A percentile compares a stretch with the other conserved stretches of the same genome.
These are phyloP conservation scores for Auriscalpium microsporum DNA, from an alignment of 768 basidiomycete species.

Conservation along the genomic window DNA sequence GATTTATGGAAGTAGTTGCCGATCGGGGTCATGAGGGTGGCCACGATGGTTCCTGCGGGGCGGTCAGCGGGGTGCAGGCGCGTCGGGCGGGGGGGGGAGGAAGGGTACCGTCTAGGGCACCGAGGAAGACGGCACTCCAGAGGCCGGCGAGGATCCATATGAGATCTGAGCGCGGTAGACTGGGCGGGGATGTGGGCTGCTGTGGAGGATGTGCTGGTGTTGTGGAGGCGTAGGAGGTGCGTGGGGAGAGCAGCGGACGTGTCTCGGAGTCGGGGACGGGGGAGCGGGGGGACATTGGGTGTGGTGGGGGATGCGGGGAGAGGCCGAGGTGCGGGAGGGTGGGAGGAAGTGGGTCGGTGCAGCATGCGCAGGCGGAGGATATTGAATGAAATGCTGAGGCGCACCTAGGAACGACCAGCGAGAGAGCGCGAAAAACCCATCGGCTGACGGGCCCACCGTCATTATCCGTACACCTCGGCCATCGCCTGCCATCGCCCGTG, in stretches of 20 bases:
- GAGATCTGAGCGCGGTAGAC: slow-evolving; percentile 40
- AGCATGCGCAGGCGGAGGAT: too few relatives aligned
- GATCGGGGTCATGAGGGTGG: slow-evolving; percentile 76
- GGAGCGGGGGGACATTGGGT: background rate
- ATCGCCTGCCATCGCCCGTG: slow-evolving; percentile 2
- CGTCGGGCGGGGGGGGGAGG: background rate
- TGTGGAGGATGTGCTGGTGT: background rate
- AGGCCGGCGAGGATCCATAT: slow-evolving; percentile 68
- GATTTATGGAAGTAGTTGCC: slow-evolving; percentile 79
- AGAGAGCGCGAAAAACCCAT: background rate
- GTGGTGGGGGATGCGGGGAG: background rate
- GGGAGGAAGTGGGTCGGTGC: slow-evolving; percentile 6
- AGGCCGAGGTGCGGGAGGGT: background rate
- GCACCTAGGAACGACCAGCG: background rate
- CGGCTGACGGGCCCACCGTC: slow-evolving; percentile 10
- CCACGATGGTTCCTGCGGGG: slow-evolving; percentile 68
- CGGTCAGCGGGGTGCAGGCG: background rate
- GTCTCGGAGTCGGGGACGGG: background rate
- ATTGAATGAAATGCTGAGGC: background rate
- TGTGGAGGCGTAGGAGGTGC: background rate
- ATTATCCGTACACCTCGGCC: slow-evolving; percentile 15
- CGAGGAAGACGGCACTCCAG: slow-evolving; percentile 79
- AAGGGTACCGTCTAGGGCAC: slow-evolving; percentile 69
- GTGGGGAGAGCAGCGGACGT: background rate
- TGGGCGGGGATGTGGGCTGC: background rate